Conservation (phyloP, 1,139 yeast species). For the Blastobotrys buckinghamii region DNA sequence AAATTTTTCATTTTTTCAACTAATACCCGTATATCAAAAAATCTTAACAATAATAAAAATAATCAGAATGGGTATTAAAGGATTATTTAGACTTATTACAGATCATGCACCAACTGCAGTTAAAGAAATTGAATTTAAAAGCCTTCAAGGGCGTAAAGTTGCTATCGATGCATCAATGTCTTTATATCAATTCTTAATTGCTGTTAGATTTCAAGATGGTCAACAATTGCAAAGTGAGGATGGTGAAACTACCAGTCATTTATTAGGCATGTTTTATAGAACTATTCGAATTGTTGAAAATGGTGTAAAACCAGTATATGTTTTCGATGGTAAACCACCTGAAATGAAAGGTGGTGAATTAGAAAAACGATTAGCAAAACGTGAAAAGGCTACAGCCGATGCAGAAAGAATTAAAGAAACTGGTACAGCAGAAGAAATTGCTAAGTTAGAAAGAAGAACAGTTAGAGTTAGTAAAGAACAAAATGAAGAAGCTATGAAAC, state of each 20-base stretch:
- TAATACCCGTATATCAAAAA: too few species aligned
- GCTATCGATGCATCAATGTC: conserved; percentile 85
- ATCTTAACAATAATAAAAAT: too few species aligned
- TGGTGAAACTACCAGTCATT: conserved; percentile 90
- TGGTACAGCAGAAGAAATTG: conserved; percentile 71
- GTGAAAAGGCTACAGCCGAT: conserved; percentile 78
- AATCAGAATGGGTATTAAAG: conserved; percentile 67
- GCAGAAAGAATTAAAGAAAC: conserved; percentile 70
- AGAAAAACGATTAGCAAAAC: conserved; percentile 71
- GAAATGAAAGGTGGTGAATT: conserved; percentile 89
- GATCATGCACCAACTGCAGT: conserved; percentile 88
- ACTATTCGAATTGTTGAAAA: conserved; percentile 83
- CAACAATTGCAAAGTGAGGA: conserved; percentile 79
- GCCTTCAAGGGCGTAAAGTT: conserved; percentile 86
- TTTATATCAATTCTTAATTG: conserved; percentile 86
- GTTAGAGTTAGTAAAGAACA: conserved; percentile 86
- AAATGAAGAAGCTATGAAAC: conserved; percentile 83
- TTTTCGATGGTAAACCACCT: conserved; percentile 95
- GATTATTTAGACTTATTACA: conserved; percentile 69
- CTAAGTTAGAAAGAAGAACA: conserved; percentile 76
- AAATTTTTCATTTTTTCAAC: not conserved
- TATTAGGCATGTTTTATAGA: conserved; percentile 93
- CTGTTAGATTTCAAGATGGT: conserved; percentile 97
- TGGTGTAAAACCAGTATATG: conserved; percentile 93
- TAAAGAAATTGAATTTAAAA: conserved; percentile 72